Evolutionary conservation across 331 rosid species (phyloP), one percentile per base, ranked within the genome.

Genomic region (Arachis monticola): DNA sequence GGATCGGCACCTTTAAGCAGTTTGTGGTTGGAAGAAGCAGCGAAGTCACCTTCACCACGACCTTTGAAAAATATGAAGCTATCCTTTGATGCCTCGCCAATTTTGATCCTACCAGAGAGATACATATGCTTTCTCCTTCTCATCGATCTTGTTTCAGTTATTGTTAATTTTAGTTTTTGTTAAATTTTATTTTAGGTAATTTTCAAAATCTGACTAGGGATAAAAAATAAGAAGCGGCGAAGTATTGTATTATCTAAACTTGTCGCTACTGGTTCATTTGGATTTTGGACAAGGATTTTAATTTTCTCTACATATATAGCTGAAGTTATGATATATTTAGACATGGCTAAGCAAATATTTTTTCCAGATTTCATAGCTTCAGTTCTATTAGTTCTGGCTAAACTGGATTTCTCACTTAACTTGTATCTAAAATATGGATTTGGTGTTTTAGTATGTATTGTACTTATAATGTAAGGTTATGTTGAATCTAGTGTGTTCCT

Each of bases 151-250:
- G 27, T 22, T 22, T 22, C 27, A 22, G 27, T 22, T 22, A 22
- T 22, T 22, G 27, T 22, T 22, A 22, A 22, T 22, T 22, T 22
- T 22, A 22, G 27, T 22, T 22, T 22, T 22, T 22, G 27, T 22
- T 22, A 22, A 75, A 62, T 56, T 60, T 80, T 64, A 61, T 83
- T 70, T 73, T 64, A 67, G 71, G 47, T 82, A 58, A 65, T 84
- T 38, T 77, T 70, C 85, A 92, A 97, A 94, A 88, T 71, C 85
- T 92, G 31, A 83, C 77, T 80, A 74, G 52, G 7, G 66, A 79
- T 69, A 97, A 94, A 47, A 94, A 94, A 71, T 89, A 90, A 85
- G 93, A 87, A 81, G 92, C 97, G 4, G 99, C 96, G 7, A 94
- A 90, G 68, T 90, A 78, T 13, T 92, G 91, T 42, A 12, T 53